Base-by-base conservation (phyloP, 2,329 filamentous ascomycete genomes). In the Epichloe baconii region DNA sequence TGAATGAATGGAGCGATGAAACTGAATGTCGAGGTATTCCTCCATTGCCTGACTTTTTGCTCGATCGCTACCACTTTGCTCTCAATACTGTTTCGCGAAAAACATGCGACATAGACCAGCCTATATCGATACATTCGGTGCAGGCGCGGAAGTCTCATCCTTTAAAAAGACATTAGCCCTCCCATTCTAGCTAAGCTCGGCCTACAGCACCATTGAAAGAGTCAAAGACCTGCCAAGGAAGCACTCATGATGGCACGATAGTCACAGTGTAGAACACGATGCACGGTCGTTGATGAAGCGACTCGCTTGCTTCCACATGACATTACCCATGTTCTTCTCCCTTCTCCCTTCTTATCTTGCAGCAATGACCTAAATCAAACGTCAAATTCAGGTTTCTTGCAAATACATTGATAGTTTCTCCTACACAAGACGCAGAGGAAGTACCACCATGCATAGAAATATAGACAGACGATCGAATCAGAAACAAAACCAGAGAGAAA, bases 221-320 rank as follows among this genome's bases (percentile, higher is more conserved):
- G 44, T 11, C 52, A 42, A 51, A 50, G 50, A 47, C 62, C 61
- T 48, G 54, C 31, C 31, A 31, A 53, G 55, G 56, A 57, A 48
- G 44, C 57, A 55, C 55, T 56, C 58, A 59, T 52, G 46, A 56
- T 54, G 55, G 54, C 58, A 59, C 52, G 49, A 54, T 42, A 31
- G 31, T 11, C 31, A 31, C 31, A 31, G 31, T 31, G 8, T 44
- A 15, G 21, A 11, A 10, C 26, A 31, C 31, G 31, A 31, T 4
- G 10, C 31, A 31, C 31, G 31, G 31, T 31, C 31, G 10, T 31
- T 31, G 31, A 31, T 31, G 31, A 31, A 31, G 31, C 31, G 31
- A 10, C 31, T 11, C 31, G 31, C 10, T 31, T 31, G 31, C 31
- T 31, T 31, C 10, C 31, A 31, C 31, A 31, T 31, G 26, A 4